Percentiles rank a stretch among this genome's conserved stretches.
Conservation (phyloP, 345 rosid genomes). For the Sisymbrium irio region DNA sequence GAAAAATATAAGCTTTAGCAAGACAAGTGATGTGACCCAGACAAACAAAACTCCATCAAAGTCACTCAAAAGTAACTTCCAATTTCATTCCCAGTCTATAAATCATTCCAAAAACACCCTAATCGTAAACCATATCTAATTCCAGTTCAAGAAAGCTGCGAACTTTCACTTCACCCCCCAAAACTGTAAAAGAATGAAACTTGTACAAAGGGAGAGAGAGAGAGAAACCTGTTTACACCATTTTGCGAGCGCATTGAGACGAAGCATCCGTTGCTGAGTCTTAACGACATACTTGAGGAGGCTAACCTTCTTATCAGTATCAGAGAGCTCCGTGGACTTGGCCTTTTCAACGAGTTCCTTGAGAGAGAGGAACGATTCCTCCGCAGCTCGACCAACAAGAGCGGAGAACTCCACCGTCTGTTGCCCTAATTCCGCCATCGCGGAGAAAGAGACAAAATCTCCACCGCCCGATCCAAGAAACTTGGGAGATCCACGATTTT, state of each 20-base stretch:
- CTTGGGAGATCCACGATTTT: slow-evolving; percentile 5
- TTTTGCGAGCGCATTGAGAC: slow-evolving; percentile 88
- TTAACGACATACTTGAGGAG: slow-evolving; percentile 74
- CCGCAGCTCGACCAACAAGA: slow-evolving; percentile 75
- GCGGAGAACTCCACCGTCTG: slow-evolving; percentile 80
- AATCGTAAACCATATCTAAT: slow-evolving; percentile 5
- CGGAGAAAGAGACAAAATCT: slow-evolving; percentile 13
- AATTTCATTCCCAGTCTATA: neutral
- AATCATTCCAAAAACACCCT: neutral
- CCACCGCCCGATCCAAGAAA: slow-evolving; percentile 18
- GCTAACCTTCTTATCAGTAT: slow-evolving; percentile 78
- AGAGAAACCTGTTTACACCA: slow-evolving; percentile 94
- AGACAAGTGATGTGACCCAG: too few relatives aligned
- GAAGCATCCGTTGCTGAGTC: slow-evolving; percentile 94
- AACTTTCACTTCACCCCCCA: slow-evolving; percentile 10
- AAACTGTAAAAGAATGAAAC: neutral
- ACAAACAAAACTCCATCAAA: neutral
- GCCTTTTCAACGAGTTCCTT: slow-evolving; percentile 79
- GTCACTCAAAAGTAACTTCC: neutral
- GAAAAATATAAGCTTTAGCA: too few relatives aligned
- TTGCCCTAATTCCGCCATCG: slow-evolving; percentile 84
- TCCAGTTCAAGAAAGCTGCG: slow-evolving; percentile 12
- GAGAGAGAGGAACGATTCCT: slow-evolving; percentile 74
- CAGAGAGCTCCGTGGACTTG: slow-evolving; percentile 67
- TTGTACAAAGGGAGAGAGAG: neutral